phyloP scores from a whole-genome alignment of 2,329 filamentous ascomycete genomes.

The Ceratocystis destructans region DNA sequence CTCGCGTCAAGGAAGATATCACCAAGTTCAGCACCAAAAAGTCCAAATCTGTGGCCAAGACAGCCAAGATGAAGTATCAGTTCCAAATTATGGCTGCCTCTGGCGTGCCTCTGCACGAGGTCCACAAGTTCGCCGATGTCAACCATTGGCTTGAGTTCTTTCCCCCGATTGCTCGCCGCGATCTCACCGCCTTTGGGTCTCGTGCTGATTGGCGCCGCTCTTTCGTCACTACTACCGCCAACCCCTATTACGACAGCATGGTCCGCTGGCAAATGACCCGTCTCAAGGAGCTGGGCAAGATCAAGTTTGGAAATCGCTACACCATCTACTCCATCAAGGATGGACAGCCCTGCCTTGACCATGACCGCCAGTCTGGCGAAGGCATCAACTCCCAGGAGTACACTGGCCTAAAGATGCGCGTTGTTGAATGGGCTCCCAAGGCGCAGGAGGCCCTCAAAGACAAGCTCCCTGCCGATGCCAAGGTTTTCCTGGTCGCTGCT shows the following conservation, averaged over 20 bases:
- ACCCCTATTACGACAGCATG: conserved; percentile 93
- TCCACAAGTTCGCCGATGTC: conserved; percentile 87
- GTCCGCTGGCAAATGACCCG: conserved; percentile 96
- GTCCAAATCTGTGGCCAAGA: conserved; percentile 80
- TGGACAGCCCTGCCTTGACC: conserved; percentile 36
- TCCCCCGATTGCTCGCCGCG: conserved; percentile 37
- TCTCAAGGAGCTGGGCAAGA: conserved; percentile 76
- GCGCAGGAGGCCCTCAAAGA: conserved; percentile 58
- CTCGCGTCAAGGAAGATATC: conserved; percentile 62
- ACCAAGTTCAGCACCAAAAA: conserved; percentile 90
- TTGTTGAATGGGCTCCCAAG: conserved; percentile 73
- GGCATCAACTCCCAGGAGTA: conserved; percentile 72
- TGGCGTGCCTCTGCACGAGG: conserved; percentile 75
- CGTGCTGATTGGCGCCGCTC: conserved; percentile 87
- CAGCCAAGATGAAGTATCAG: conserved; percentile 86
- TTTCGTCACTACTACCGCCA: conserved; percentile 90
- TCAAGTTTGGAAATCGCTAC: conserved; percentile 85
- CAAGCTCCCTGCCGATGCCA: conserved; percentile 64
- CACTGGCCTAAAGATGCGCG: conserved; percentile 78
- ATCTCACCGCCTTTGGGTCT: conserved; percentile 71
- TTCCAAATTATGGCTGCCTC: conserved; percentile 91
- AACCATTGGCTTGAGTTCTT: conserved; percentile 86
- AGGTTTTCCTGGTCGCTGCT: conserved; percentile 80
- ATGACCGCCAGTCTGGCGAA: conserved; percentile 35
- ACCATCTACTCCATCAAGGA: conserved; percentile 85